Base-by-base conservation (phyloP, 805 yeast genomes). In the Monosporozyma servazzii region DNA sequence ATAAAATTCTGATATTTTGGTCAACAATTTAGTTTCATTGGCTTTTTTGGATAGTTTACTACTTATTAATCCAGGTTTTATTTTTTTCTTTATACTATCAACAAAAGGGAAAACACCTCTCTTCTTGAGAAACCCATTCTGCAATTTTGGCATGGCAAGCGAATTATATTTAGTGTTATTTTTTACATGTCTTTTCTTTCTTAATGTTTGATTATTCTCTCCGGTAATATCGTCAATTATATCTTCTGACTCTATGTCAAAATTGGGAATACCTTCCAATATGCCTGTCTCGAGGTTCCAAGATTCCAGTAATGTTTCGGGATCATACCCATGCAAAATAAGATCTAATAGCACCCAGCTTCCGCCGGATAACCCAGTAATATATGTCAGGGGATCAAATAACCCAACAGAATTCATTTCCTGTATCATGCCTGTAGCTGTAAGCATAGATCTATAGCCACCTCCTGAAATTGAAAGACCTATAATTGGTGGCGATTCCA, bases 361-460 rank as follows among this genome's bases (percentile, higher is more conserved):
- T 0, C 89, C 90, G 1, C 89, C 89, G 2, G 88, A 81, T 1
- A 82, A 74, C 0, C 88, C 88, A 0, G 80, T 75, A 10, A 84
- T 69, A 60, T 84, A 83, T 15, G 76, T 68, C 0, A 80, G 53
- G 7, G 78, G 67, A 57, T 82, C 86, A 20, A 78, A 64, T 10
- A 83, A 50, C 0, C 84, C 84, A 21, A 48, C 48, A 7, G 54
- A 49, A 2, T 62, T 51, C 66, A 65, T 60, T 39, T 58, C 59
- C 23, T 53, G 45, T 3, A 68, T 54, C 48, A 70, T 59, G 2
- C 69, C 69, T 5, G 64, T 68, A 5, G 66, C 71, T 1, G 57
- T 64, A 13, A 66, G 56, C 64, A 71, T 60, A 0, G 75, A 72
- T 43, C 71, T 57, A 52, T 64, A 69, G 31, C 71, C 74, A 45